A percentile compares a stretch with the other conserved stretches of the same genome.
These are phyloP conservation scores for Amanita pseudoporphyria DNA, from an alignment of 768 basidiomycete genomes.

Conservation along the genomic window DNA sequence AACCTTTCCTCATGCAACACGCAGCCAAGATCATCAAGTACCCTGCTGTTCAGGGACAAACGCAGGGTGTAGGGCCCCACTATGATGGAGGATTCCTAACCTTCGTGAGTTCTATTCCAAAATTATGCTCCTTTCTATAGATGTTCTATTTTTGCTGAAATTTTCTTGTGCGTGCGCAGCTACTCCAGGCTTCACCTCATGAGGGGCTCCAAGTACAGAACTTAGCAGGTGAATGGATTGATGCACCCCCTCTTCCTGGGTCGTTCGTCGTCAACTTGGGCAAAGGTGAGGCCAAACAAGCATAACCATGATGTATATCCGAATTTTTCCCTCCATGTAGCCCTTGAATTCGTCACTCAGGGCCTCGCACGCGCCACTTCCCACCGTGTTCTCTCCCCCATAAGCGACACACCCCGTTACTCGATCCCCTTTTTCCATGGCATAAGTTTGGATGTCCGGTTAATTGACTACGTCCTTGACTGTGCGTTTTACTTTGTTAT, in stretches of 20 bases:
- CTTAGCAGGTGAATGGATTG: constrained; percentile 72
- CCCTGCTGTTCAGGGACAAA: constrained; percentile 37
- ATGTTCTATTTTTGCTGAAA: neutral
- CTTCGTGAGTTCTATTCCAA: constrained; percentile 37
- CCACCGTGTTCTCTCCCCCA: constrained; percentile 70
- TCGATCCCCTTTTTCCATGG: constrained; percentile 85
- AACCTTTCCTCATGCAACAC: constrained; percentile 57
- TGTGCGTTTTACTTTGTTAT: constrained; percentile 18
- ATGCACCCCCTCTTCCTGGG: constrained; percentile 65
- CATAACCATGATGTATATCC: neutral
- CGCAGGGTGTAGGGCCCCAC: constrained; percentile 81
- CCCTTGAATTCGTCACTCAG: constrained; percentile 67
- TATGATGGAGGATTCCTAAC: constrained; percentile 79
- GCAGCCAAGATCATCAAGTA: constrained; percentile 74
- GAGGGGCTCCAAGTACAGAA: constrained; percentile 80
- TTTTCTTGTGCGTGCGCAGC: constrained; percentile 26
- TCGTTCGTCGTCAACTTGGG: constrained; percentile 82
- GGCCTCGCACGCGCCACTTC: constrained; percentile 75
- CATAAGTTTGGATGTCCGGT: constrained; percentile 46
- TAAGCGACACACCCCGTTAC: constrained; percentile 53
- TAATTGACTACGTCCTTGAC: constrained; percentile 36
- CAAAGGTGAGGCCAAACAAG: constrained; percentile 44
- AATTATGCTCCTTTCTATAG: neutral
- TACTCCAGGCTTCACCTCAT: constrained; percentile 73
- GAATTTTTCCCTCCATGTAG: constrained; percentile 23